A percentile compares a stretch with the other conserved stretches of the same genome.
Conservation (phyloP, 2,329 filamentous ascomycete genomes). For the Aspergillus transmontanensis region DNA sequence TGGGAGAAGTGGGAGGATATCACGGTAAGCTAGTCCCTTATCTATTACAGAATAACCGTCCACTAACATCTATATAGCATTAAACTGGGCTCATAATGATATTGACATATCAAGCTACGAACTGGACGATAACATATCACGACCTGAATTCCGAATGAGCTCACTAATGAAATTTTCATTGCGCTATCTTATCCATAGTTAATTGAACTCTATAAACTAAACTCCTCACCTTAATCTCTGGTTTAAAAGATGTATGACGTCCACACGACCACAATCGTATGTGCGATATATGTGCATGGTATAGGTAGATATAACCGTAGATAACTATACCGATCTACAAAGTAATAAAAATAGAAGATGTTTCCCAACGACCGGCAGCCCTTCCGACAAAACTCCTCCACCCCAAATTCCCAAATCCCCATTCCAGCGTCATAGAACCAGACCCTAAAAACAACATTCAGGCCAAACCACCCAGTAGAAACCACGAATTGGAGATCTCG, state of each 20-base stretch:
- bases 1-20: slow-evolving; percentile 73
- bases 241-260: neutral
- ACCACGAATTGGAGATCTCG: neutral
- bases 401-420: neutral
- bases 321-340: neutral
- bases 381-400: neutral
- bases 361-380: neutral
- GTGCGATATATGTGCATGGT: too few species aligned
- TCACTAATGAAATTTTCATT: neutral
- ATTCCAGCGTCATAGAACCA: neutral
- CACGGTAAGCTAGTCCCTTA: slow-evolving; percentile 36
- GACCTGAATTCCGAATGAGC: neutral
- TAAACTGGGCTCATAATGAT: slow-evolving; percentile 7
- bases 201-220: neutral
- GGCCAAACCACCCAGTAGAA: neutral
- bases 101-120: neutral
- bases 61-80: slow-evolving; percentile 24
- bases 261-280: too few species aligned
- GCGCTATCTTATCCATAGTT: neutral
- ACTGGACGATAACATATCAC: neutral
- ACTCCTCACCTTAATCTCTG: neutral
- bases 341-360: neutral
- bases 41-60: too few species aligned
- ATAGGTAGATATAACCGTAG: neutral
- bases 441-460: neutral